phyloP scores from a whole-genome alignment of 768 basidiomycete genomes.

The Dacryopinax spathularia region DNA sequence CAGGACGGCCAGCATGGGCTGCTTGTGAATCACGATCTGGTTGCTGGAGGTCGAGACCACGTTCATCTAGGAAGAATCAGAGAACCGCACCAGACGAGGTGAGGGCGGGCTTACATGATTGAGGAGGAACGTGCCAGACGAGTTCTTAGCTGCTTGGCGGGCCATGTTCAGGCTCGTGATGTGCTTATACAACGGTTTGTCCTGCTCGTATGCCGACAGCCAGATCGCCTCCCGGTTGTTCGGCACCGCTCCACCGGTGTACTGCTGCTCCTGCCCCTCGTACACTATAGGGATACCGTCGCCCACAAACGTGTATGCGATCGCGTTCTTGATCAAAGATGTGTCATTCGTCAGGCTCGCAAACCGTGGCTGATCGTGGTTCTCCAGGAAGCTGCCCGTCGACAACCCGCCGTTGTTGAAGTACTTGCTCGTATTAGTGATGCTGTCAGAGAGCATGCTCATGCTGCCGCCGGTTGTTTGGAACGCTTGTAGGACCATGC shows the following conservation, averaged over 20 bases:
- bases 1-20: conserved; percentile 41
- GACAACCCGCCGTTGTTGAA: conserved; percentile 8
- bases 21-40: conserved; percentile 38
- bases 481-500: conserved; percentile 5
- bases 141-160: conserved; percentile 36
- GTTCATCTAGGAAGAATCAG: conserved; percentile 15
- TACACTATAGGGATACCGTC: conserved; percentile 28
- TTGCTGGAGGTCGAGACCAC: conserved; percentile 32
- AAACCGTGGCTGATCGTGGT: conserved; percentile 15
- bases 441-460: not conserved
- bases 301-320: conserved; percentile 23
- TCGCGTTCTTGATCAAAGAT: conserved; percentile 23
- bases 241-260: conserved; percentile 23
- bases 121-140: conserved; percentile 32
- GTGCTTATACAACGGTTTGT: conserved; percentile 33
- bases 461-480: conserved; percentile 4
- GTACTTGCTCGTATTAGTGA: not conserved
- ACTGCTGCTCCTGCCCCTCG: conserved; percentile 23
- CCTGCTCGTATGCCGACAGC: conserved; percentile 10
- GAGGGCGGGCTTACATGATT: conserved; percentile 22
- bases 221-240: conserved; percentile 21
- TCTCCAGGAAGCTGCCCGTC: conserved; percentile 14
- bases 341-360: conserved; percentile 13
- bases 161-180: conserved; percentile 38
- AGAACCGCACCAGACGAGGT: not conserved